Percentiles rank a stretch among this genome's conserved stretches.
These are phyloP conservation scores for Trichosporon ovoides DNA, from an alignment of 1,284 basidiomycete species.

Conservation along the genomic window DNA sequence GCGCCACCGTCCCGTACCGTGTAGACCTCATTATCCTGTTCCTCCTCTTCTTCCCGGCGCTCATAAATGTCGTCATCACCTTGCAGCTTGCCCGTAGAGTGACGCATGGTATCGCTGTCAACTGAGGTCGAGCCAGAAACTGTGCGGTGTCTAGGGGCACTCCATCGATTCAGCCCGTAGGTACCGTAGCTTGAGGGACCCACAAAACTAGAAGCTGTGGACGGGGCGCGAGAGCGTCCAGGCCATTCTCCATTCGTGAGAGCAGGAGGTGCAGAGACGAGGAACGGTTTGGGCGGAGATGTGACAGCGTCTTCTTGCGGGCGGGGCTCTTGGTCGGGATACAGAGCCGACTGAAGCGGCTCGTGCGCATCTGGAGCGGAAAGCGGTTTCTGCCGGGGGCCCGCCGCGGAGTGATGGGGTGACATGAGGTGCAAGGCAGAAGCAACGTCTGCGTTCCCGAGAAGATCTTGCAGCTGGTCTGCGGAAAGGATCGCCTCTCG, in stretches of 20 bases:
- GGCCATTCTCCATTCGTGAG: slow-evolving; percentile 23
- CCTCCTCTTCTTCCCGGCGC: slow-evolving; percentile 14
- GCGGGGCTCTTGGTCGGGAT: slow-evolving; percentile 1
- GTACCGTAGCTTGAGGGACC: not conserved
- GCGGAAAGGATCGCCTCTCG: slow-evolving; percentile 25
- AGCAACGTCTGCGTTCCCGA: slow-evolving; percentile 36
- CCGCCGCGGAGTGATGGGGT: not conserved
- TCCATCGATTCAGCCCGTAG: not conserved
- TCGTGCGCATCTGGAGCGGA: not conserved
- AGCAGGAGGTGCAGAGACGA: slow-evolving; percentile 39
- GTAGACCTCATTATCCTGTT: slow-evolving; percentile 17
- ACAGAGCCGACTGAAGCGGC: not conserved
- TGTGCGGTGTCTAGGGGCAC: slow-evolving; percentile 1
- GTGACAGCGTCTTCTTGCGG: not conserved
- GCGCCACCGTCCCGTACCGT: not conserved
- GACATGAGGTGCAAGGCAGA: slow-evolving; percentile 35
- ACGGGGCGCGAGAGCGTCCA: slow-evolving; percentile 8
- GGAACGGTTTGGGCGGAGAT: slow-evolving; percentile 26
- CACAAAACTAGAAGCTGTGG: not conserved
- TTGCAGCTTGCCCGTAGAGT: not conserved
- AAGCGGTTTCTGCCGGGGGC: not conserved
- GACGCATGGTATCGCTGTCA: slow-evolving; percentile 18
- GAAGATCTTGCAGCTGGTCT: slow-evolving; percentile 41
- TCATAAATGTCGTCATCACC: slow-evolving; percentile 1
- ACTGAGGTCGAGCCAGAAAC: slow-evolving; percentile 2